Percentiles rank a stretch among this genome's conserved stretches.
Evolutionary conservation across 371 early-diverging fungal genomes (phyloP).

Genomic region (Sporodiniella umbellata): DNA sequence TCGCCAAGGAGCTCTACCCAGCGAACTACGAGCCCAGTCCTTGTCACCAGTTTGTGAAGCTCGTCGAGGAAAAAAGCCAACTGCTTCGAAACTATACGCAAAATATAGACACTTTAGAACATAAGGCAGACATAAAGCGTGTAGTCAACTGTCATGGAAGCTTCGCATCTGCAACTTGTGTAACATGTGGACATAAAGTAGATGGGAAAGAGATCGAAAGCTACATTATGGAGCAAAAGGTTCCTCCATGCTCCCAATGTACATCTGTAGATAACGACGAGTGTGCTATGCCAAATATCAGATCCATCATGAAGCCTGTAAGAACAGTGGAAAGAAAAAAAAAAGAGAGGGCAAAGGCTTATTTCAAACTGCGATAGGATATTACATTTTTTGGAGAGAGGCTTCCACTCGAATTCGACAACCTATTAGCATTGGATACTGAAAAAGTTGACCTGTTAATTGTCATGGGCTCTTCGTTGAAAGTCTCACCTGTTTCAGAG

Average conservation of each 20-base stretch:
- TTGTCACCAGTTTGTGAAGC: slow-evolving; percentile 89
- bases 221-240: slow-evolving; percentile 65
- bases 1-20: slow-evolving; percentile 89
- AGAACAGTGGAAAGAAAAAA: too few species aligned
- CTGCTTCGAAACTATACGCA: slow-evolving; percentile 96
- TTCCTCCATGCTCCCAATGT: slow-evolving; percentile 50
- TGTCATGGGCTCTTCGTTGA: slow-evolving; percentile 95
- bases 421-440: slow-evolving; percentile 64
- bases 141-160: slow-evolving; percentile 92
- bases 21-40: slow-evolving; percentile 89
- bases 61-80: slow-evolving; percentile 79
- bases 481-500: slow-evolving; percentile 91
- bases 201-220: slow-evolving; percentile 76
- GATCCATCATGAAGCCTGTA: slow-evolving; percentile 50
- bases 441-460: slow-evolving; percentile 81
- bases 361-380: slow-evolving; percentile 37
- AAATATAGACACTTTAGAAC: slow-evolving; percentile 97
- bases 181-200: slow-evolving; percentile 75
- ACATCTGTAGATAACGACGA: slow-evolving; percentile 29
- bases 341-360: too few species aligned
- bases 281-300: slow-evolving; percentile 15
- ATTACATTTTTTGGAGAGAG: slow-evolving; percentile 96
- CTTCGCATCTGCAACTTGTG: slow-evolving; percentile 90
- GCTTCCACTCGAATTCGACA: slow-evolving; percentile 77
- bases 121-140: slow-evolving; percentile 79